Evolutionary conservation across 163 green algal genomes (phyloP).

Genomic region (Trebouxia gelatinosa): DNA sequence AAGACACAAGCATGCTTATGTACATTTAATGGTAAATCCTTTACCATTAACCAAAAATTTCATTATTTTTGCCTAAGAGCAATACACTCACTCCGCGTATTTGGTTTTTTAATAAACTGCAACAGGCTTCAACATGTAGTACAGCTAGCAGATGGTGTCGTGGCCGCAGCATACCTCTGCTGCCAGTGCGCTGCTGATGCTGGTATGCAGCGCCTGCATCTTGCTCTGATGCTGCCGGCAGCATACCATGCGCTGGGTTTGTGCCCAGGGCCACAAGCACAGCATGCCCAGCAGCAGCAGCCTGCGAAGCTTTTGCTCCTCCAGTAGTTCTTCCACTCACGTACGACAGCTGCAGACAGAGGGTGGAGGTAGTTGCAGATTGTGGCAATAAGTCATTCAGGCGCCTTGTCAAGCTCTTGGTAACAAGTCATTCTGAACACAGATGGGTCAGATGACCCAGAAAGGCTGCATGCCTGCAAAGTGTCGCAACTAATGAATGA

Average conservation of each 20-base stretch:
- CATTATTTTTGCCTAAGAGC: no score
- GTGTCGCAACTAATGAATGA: no score
- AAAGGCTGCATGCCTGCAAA: no score
- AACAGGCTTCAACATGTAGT: not conserved
- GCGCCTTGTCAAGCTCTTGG: not conserved
- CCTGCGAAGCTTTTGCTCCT: not conserved
- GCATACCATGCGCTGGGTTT: not conserved
- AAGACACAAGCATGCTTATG: no score
- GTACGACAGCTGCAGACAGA: not conserved
- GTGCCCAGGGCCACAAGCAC: slow-evolving; percentile 15
- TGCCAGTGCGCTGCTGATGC: no score
- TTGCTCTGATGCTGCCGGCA: not conserved
- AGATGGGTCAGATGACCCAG: no score
- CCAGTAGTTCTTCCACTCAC: not conserved
- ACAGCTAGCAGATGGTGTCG: no score
- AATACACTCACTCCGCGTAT: no score
- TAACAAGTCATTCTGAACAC: not conserved
- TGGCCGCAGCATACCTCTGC: no score
- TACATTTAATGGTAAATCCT: no score
- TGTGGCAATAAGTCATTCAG: not conserved
- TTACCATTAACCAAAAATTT: no score
- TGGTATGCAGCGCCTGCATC: no score
- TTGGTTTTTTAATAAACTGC: not conserved
- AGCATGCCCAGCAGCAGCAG: not conserved
- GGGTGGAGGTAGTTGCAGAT: not conserved